Evolutionary conservation across 2,329 filamentous ascomycete species (phyloP), one percentile per base, ranked within the genome.

Genomic region (Fusarium verticillioides): DNA sequence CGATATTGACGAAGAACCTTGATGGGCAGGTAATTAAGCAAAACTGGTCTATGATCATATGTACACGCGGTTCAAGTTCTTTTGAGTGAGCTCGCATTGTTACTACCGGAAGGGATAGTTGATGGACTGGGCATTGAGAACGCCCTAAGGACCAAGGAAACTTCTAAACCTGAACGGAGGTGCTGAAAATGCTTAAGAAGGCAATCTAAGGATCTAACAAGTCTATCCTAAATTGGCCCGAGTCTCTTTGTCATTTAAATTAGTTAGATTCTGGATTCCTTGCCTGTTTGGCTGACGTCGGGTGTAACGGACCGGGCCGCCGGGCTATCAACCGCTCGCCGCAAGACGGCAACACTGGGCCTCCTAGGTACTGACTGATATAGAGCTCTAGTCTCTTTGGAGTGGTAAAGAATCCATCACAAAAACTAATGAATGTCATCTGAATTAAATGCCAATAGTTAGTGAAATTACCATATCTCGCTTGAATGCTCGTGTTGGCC

Each of bases 1-100:
- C 18, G 37, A 16, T 64, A 59, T 65, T 37, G 26, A 28, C 18
- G 34, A 59, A 43, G 40, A 49, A 70, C 66, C 66, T 40, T 69
- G 66, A 69, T 70, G 36, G 66, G 10, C 12, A 28, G 59, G 10
- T 16, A 28, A 52, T 54, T 34, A 5, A 32, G 16, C 4, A 28
- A 34, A 47, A 10, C 23, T 19, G n/a, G 8, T 34, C 23, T 19
- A 36, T 15, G 21, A 23, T 34, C 23, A 26, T 16, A n/a, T 30
- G 19, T 21, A 11, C 9, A 9, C 9, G 39, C 32, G 19, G 5
- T 28, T 9, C 19, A 40, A 7, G 19, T 34, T n/a, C n/a, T 37
- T 10, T 36, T 16, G 7, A 46, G 15, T 26, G 42, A 30, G n/a
- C 12, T 9, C 15, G 16, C n/a, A 12, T 30, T 23, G 37, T 40